Evolutionary conservation across 169 alveolate species (phyloP).

Genomic region (Eimeria necatrix): DNA sequence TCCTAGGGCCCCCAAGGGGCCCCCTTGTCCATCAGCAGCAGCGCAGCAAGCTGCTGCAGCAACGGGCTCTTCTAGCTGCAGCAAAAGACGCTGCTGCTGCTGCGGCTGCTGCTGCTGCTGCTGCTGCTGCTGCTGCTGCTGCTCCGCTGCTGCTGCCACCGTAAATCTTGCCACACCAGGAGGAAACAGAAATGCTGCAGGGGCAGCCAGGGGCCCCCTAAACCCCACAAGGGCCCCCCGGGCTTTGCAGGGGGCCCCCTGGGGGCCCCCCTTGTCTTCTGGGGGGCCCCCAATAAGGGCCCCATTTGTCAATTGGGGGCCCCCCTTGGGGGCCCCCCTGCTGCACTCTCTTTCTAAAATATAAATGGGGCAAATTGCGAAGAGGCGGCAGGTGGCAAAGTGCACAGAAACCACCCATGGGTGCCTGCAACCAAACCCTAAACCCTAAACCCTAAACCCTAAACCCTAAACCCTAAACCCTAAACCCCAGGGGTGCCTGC

Average conservation of each 20-base stretch:
- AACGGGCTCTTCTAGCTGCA: neutral
- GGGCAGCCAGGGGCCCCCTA: neutral
- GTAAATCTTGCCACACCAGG: neutral
- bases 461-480: conserved; percentile 38
- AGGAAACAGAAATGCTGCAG: conserved; percentile 15
- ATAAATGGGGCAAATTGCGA: neutral
- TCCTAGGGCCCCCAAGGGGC: too few relatives aligned
- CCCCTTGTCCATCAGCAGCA: neutral
- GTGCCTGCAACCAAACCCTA: neutral
- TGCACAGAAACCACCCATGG: neutral
- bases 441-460: conserved; percentile 37
- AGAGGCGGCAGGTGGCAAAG: neutral
- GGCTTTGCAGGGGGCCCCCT: neutral
- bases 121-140: conserved; percentile 26
- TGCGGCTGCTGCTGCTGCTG: conserved; percentile 7
- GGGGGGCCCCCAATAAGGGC: neutral
- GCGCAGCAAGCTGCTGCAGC: conserved; percentile 39
- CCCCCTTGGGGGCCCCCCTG: too few relatives aligned
- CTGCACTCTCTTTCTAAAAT: neutral
- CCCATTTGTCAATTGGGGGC: neutral
- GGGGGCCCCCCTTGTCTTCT: too few relatives aligned
- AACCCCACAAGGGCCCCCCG: neutral
- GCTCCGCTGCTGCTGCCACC: too few relatives aligned
- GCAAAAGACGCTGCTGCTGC: conserved; percentile 29
- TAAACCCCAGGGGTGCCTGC: too few relatives aligned